These are phyloP conservation scores for Sinapis alba DNA, from an alignment of 441 rosid species.

Conservation along the genomic window DNA sequence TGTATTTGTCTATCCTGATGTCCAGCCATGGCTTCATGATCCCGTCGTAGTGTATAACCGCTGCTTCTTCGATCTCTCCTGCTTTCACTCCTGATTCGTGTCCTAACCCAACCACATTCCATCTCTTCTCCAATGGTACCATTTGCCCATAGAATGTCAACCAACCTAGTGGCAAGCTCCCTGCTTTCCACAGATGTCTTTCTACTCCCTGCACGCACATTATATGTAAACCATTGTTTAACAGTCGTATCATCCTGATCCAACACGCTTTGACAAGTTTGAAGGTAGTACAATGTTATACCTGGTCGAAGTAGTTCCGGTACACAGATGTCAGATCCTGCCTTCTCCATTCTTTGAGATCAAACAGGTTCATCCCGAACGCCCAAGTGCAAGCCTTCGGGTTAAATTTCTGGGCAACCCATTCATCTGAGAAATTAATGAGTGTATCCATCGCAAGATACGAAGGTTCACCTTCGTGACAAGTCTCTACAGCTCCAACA, in stretches of 20 bases:
- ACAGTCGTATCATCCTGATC: not conserved
- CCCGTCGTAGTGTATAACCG: constrained; percentile 85
- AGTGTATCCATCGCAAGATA: constrained; percentile 59
- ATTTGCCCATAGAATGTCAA: constrained; percentile 63
- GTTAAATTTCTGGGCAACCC: constrained; percentile 57
- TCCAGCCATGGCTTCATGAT: constrained; percentile 92
- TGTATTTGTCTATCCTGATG: constrained; percentile 60
- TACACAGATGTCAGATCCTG: constrained; percentile 58
- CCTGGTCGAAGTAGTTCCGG: constrained; percentile 61
- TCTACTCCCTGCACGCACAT: constrained; percentile 57
- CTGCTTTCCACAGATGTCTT: constrained; percentile 66
- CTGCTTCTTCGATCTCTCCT: constrained; percentile 58
- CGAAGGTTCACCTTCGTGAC: constrained; percentile 58
- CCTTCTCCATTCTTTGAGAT: constrained; percentile 74
- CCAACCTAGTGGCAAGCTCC: constrained; percentile 86
- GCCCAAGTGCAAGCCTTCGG: constrained; percentile 81
- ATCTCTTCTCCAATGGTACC: constrained; percentile 62
- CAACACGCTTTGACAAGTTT: not conserved
- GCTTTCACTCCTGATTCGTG: constrained; percentile 50
- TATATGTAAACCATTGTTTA: not conserved
- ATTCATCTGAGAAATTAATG: constrained; percentile 69
- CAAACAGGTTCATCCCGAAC: constrained; percentile 83
- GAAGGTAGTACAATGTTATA: constrained; percentile 35
- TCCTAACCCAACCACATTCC: constrained; percentile 84
- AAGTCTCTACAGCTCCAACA: constrained; percentile 82